Evolutionary conservation across 805 yeast species (phyloP).

Genomic region (Ogataea populi-albae): DNA sequence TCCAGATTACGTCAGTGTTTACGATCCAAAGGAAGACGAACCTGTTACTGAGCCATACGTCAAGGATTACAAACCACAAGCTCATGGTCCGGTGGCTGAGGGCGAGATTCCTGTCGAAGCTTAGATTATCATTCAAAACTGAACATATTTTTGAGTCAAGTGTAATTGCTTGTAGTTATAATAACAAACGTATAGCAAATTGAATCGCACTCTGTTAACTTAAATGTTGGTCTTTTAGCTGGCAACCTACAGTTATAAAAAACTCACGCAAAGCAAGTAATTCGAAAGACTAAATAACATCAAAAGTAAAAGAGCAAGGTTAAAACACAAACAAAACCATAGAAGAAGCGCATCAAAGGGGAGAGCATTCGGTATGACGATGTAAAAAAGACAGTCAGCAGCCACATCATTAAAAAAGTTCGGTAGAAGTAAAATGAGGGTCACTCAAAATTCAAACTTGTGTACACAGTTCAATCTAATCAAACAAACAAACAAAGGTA

Average conservation of each 20-base stretch:
- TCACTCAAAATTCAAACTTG: conserved; percentile 4
- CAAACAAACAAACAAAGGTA: conserved; percentile 7
- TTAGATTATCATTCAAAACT: conserved; percentile 19
- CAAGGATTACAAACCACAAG: conserved; percentile 61
- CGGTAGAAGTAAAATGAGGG: background rate
- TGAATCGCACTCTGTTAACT: too few relatives aligned
- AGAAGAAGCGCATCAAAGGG: too few relatives aligned
- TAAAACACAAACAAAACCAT: too few relatives aligned
- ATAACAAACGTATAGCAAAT: too few relatives aligned
- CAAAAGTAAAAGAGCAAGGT: too few relatives aligned
- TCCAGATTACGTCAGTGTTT: conserved; percentile 91
- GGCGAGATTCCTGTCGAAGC: conserved; percentile 39
- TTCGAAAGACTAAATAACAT: too few relatives aligned
- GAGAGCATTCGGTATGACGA: too few relatives aligned
- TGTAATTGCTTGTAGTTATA: too few relatives aligned
- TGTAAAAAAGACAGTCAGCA: background rate
- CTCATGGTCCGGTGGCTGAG: conserved; percentile 31
- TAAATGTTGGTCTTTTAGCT: too few relatives aligned
- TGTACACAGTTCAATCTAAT: conserved; percentile 15
- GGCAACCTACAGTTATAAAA: too few relatives aligned
- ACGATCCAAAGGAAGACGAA: conserved; percentile 95
- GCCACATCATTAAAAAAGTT: background rate
- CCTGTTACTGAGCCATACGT: conserved; percentile 76
- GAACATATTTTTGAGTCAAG: conserved; percentile 2
- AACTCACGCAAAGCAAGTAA: too few relatives aligned